Percentiles rank a stretch among this genome's conserved stretches.
These are phyloP conservation scores for Fragilaria radians DNA, from an alignment of 108 stramenopile species.

Conservation along the genomic window DNA sequence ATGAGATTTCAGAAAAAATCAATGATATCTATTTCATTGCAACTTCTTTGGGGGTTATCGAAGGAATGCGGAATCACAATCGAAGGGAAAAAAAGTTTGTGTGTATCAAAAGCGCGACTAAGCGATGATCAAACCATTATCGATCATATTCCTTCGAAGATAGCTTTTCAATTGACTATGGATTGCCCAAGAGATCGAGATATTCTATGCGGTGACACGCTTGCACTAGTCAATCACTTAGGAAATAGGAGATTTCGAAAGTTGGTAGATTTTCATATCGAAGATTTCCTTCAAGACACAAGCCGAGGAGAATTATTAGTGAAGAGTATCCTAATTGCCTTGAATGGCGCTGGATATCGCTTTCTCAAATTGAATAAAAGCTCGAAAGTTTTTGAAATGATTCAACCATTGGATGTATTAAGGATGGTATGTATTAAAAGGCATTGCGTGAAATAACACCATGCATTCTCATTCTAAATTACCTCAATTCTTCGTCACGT, in stretches of 20 bases:
- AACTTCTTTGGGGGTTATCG: no score
- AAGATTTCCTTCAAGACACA: slow-evolving; percentile 14
- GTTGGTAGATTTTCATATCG: slow-evolving; percentile 15
- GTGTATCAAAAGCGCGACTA: no score
- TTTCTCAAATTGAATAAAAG: neutral
- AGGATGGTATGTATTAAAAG: neutral
- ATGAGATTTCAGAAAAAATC: no score
- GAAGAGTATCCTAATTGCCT: neutral
- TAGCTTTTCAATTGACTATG: no score
- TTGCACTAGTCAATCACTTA: slow-evolving; percentile 18
- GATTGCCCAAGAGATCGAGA: slow-evolving; percentile 7
- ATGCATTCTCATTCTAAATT: no score
- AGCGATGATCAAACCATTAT: neutral
- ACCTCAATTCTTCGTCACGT: no score
- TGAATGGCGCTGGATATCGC: neutral
- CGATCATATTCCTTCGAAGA: neutral
- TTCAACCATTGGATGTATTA: neutral
- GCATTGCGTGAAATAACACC: no score
- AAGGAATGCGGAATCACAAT: no score
- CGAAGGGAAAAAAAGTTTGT: no score
- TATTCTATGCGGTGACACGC: slow-evolving; percentile 24
- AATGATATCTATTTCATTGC: no score
- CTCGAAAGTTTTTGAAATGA: neutral
- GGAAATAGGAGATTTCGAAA: slow-evolving; percentile 37
- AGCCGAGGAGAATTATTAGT: slow-evolving; percentile 2